Evolutionary conservation across 768 basidiomycete species (phyloP), one percentile per base, ranked within the genome.

Genomic region (Porphyrellus cyaneotinctus): DNA sequence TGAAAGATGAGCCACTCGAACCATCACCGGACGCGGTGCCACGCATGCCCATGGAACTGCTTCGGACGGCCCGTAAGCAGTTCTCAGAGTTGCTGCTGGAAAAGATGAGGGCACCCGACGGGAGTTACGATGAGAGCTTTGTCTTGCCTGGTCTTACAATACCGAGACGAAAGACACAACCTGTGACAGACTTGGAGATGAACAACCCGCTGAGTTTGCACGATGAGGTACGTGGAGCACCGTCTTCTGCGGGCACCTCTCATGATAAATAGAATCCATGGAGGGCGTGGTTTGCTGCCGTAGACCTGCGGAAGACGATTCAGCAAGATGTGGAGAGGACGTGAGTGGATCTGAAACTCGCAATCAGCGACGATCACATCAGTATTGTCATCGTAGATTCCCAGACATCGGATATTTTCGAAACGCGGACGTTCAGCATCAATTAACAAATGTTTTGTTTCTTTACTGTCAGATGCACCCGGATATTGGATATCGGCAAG

Each of bases 401-500:
- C 97, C 97, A n/a, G 97, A 99, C 54, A 85, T 97, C 52, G 77
- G 78, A 8, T 99, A 95, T 73, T 99, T 97, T 69, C 84, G 89
- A 24, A 78, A 83, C 22, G 66, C 77, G 22, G 76, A 83, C 26
- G 83, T 95, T 1, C 92, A 95, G 65, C 75, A 76, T 15, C 82
- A 87, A 61, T 74, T 98, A 36, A 91, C 89, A 0, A 89, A 93
- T 60, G 83, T 97, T 18, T 76, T 99, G 11, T 97, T 94, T 68
- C 72, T 98, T 23, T 89, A 88, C 67, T 85, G 88, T 14, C 76
- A 82, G 36, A 80, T 83, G 64, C 83, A 95, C 65, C 83, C 90
- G 2, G 77, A 85, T 36, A 81, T 95, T 20, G 93, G 94, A 20
- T 99, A 99, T 66, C 82, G 97, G 28, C 97, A 99, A 76, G 95